Conservation (phyloP, 805 yeast species). For the Hermanozyma aechmeae region DNA sequence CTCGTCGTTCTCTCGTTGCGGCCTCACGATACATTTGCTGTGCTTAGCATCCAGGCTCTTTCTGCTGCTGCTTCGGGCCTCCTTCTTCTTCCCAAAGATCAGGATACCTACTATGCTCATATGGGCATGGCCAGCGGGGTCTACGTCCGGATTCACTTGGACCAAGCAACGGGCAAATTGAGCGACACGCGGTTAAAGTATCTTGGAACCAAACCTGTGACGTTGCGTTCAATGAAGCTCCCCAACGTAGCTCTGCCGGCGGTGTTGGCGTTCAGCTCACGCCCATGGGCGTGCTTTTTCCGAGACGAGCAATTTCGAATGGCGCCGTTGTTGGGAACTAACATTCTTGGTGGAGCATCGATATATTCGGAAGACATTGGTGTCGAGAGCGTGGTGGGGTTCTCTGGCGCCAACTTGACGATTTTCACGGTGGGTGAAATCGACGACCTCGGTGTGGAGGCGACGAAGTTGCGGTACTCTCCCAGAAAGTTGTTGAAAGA, state of each 20-base stretch:
- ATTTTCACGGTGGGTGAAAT: slow-evolving; percentile 43
- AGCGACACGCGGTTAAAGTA: slow-evolving; percentile 60
- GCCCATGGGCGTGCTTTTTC: slow-evolving; percentile 45
- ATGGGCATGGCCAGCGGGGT: slow-evolving; percentile 83
- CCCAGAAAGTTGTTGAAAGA: slow-evolving; percentile 36
- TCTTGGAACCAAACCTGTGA: slow-evolving; percentile 61
- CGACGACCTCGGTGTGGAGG: slow-evolving; percentile 21
- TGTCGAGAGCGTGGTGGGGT: slow-evolving; percentile 56
- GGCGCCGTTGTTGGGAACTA: slow-evolving; percentile 37
- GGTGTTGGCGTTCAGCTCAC: slow-evolving; percentile 42
- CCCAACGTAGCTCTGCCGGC: slow-evolving; percentile 16
- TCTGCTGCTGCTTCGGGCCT: slow-evolving; percentile 34
- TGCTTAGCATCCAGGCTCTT: slow-evolving; percentile 56
- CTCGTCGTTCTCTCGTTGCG: slow-evolving; percentile 59
- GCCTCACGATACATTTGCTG: slow-evolving; percentile 49
- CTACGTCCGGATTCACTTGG: slow-evolving; percentile 55
- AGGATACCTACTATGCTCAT: slow-evolving; percentile 38
- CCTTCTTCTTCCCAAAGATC: slow-evolving; percentile 10
- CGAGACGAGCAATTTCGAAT: slow-evolving; percentile 27
- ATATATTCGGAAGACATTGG: slow-evolving; percentile 56
- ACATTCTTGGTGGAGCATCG: slow-evolving; percentile 37
- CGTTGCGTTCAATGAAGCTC: slow-evolving; percentile 28
- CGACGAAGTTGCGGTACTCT: slow-evolving; percentile 37
- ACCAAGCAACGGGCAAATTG: slow-evolving; percentile 46
- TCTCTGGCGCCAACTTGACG: slow-evolving; percentile 40